phyloP scores from a whole-genome alignment of 352 stramenopile species.

The Phytophthora sansomeana region DNA sequence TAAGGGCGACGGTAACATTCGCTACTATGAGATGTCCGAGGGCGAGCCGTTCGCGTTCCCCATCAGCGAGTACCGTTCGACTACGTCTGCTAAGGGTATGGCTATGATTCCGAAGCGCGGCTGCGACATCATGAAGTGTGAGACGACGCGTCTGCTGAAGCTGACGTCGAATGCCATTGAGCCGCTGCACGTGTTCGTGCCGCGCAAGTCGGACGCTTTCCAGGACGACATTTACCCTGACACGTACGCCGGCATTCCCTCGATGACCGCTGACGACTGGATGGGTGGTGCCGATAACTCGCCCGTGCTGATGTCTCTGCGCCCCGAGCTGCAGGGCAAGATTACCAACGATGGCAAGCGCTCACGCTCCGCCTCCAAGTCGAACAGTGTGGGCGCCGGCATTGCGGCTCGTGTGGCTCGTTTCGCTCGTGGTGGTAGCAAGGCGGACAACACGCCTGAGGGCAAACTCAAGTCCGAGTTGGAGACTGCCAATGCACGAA shows the following conservation, averaged over 20 bases:
- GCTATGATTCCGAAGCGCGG: conserved; percentile 99
- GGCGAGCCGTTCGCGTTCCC: conserved; percentile 94
- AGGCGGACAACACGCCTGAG: conserved; percentile 53
- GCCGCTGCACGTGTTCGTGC: conserved; percentile 96
- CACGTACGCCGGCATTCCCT: conserved; percentile 93
- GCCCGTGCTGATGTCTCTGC: conserved; percentile 93
- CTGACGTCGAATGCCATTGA: conserved; percentile 97
- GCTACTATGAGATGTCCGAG: conserved; percentile 98
- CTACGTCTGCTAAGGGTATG: conserved; percentile 96
- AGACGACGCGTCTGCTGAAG: conserved; percentile 96
- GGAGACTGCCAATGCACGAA: conserved; percentile 83
- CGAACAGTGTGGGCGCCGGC: conserved; percentile 43
- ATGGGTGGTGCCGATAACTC: conserved; percentile 94
- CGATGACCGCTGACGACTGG: conserved; percentile 97
- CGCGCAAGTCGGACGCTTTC: conserved; percentile 99
- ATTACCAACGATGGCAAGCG: conserved; percentile 90
- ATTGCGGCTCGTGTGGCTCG: conserved; percentile 57
- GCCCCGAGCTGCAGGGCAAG: conserved; percentile 89
- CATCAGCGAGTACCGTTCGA: conserved; percentile 96
- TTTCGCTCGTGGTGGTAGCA: conserved; percentile 49
- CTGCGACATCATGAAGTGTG: conserved; percentile 98
- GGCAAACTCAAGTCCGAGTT: conserved; percentile 81
- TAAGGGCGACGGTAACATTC: conserved; percentile 99
- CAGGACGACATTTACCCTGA: conserved; percentile 99
- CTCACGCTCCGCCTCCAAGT: conserved; percentile 56